Percentiles rank a stretch among this genome's conserved stretches.
phyloP scores from a whole-genome alignment of 192 early-diverging fungal genomes.

The Chytriomyces hyalinus region DNA sequence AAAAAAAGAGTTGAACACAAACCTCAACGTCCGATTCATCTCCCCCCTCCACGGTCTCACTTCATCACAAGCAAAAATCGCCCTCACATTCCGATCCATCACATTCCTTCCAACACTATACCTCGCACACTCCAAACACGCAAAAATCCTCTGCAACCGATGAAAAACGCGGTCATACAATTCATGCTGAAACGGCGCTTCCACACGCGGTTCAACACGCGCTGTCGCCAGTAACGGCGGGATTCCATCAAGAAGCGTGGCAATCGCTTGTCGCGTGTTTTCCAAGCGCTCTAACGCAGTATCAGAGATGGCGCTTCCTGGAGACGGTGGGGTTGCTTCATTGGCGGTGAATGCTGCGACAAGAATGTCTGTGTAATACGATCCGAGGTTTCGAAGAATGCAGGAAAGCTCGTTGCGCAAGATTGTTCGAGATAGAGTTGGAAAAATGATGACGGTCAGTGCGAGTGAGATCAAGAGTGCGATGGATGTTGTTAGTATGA shows the following conservation, averaged over 20 bases:
- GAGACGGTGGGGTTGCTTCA: neutral
- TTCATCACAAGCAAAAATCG: neutral
- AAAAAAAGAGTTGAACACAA: neutral
- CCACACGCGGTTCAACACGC: neutral
- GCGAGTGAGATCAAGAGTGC: neutral
- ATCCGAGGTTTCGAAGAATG: neutral
- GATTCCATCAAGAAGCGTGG: neutral
- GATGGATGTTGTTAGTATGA: neutral
- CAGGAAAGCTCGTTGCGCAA: neutral
- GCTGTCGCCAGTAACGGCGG: neutral
- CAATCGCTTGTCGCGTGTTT: neutral
- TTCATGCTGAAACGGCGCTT: neutral
- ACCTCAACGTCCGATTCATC: conserved; percentile 10
- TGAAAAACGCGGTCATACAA: neutral
- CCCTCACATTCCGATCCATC: neutral
- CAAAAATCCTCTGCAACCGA: neutral
- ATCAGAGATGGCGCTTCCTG: neutral
- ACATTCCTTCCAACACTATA: neutral
- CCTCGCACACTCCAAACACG: neutral
- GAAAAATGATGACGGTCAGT: conserved; percentile 5
- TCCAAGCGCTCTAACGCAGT: neutral
- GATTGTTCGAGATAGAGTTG: conserved; percentile 13
- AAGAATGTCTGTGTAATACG: conserved; percentile 9
- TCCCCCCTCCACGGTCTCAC: conserved; percentile 14
- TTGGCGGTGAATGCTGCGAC: conserved; percentile 3